Evolutionary conservation across 2,329 filamentous ascomycete species (phyloP), one percentile per base, ranked within the genome.

Genomic region (Xylaria arbuscula): DNA sequence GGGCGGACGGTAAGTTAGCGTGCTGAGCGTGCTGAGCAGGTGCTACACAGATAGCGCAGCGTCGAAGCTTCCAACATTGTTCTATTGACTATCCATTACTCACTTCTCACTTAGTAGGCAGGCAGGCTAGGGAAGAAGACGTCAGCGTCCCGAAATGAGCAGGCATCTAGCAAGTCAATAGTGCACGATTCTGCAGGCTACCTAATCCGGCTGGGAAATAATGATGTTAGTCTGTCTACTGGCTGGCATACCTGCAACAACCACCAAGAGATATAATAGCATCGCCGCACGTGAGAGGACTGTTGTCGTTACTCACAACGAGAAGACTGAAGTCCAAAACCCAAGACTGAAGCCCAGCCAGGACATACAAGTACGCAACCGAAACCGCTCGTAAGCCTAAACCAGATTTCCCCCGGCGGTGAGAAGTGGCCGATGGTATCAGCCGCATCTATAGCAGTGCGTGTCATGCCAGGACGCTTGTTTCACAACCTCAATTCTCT

Each of bases 401-500:
- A 28, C 28, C 28, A 28, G 28, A 28, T 28, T 28, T 28, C n/a
- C 40, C 15, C 40, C 40, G 40, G 40, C 40, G 40, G 40, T 45
- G 40, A 45, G 40, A n/a, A 15, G 40, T 45, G 28, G 28, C 5
- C 3, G 28, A 28, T 5, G 28, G 28, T 28, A 28, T 5, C 28
- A 28, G 28, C 28, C 28, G 5, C 28, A 28, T 28, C 28, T 3
- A 24, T 28, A 17, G 53, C 19, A 57, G 36, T 36, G 15, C 19
- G 19, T 22, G 47, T 36, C 38, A 57, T 42, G 53, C 51, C 53
- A 38, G 47, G 38, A 58, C 62, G n/a, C 17, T 58, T 45, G 61
- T 51, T 50, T 57, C 60, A 48, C 11, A 28, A 51, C 34, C 19
- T 56, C 58, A 51, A 13, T 11, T 58, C 51, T 15, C 50, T 55